Conservation (phyloP, 345 rosid genomes). For the Syzygium jambos region DNA sequence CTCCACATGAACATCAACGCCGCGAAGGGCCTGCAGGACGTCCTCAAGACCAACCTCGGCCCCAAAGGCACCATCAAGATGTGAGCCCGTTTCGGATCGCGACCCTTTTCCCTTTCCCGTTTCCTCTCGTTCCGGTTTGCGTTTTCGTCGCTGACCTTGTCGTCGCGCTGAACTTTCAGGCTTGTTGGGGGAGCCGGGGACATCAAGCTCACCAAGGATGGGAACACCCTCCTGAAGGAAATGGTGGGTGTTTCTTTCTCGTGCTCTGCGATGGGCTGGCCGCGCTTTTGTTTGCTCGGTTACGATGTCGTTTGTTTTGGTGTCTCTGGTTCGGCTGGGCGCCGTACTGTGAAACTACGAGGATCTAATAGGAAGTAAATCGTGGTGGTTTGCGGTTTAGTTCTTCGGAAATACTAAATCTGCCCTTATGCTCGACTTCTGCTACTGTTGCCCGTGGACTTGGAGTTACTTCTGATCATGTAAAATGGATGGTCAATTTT, state of each 20-base stretch:
- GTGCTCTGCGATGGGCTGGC: neutral
- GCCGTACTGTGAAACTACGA: accelerated
- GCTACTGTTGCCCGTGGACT: neutral
- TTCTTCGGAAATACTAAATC: neutral
- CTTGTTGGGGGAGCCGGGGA: slow-evolving; percentile 99
- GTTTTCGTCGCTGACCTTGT: neutral
- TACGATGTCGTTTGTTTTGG: neutral
- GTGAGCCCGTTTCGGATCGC: slow-evolving; percentile 11
- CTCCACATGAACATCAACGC: slow-evolving; percentile 98
- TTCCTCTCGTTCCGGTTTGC: too few species aligned
- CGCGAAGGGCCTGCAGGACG: slow-evolving; percentile 94
- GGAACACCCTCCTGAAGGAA: slow-evolving; percentile 91
- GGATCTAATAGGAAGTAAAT: neutral
- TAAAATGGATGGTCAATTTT: neutral
- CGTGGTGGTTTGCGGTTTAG: neutral
- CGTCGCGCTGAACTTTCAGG: slow-evolving; percentile 21
- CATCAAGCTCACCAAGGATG: slow-evolving; percentile 95
- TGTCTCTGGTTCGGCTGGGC: neutral
- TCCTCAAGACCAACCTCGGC: slow-evolving; percentile 87
- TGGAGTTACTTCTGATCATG: neutral
- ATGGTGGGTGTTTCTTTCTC: slow-evolving; percentile 37
- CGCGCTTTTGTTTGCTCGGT: neutral
- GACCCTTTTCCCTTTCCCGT: neutral
- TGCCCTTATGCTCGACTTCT: neutral
- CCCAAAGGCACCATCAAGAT: slow-evolving; percentile 99